phyloP scores from a whole-genome alignment of 75 land plant species.

The Isoetes taiwanensis region DNA sequence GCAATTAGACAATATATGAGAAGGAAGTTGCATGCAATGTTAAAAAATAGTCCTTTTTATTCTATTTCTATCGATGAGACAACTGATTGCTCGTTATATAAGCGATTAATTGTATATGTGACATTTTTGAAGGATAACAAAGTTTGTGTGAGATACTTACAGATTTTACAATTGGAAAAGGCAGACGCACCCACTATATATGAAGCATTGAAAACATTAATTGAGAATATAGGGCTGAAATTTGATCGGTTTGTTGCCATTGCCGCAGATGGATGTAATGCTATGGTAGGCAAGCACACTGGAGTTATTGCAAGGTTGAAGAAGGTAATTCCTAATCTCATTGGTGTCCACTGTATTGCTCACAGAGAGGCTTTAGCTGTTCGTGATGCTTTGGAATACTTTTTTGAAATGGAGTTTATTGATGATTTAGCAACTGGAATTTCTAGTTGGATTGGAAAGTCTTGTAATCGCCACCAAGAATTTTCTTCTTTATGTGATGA shows the following conservation, averaged over 20 bases:
- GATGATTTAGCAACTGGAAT: slow-evolving; percentile 9
- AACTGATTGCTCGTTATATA: not conserved
- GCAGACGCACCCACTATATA: not conserved
- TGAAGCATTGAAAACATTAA: not conserved
- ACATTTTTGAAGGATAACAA: slow-evolving; percentile 6
- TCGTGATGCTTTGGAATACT: slow-evolving; percentile 4
- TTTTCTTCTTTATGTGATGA: not conserved
- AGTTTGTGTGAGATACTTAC: not conserved
- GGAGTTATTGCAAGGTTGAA: slow-evolving; percentile 2
- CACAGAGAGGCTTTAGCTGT: slow-evolving; percentile 9
- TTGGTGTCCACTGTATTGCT: slow-evolving; percentile 11
- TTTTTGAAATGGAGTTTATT: not conserved
- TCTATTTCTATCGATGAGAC: slow-evolving; percentile 12
- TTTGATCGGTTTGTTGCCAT: slow-evolving; percentile 1
- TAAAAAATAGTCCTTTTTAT: slow-evolving; percentile 5
- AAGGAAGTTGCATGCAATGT: too few species aligned
- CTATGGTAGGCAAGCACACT: slow-evolving; percentile 7
- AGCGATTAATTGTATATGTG: slow-evolving; percentile 9
- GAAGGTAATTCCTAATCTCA: not conserved
- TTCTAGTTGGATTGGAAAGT: slow-evolving; percentile 12
- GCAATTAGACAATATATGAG: too few species aligned
- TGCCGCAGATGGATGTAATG: slow-evolving; percentile 6
- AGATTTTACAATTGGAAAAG: slow-evolving; percentile 3
- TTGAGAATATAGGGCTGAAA: not conserved
- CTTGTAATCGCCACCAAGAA: slow-evolving; percentile 3